Base-by-base conservation (phyloP, 768 basidiomycete genomes). In the Sporobolomyces pararoseus region DNA sequence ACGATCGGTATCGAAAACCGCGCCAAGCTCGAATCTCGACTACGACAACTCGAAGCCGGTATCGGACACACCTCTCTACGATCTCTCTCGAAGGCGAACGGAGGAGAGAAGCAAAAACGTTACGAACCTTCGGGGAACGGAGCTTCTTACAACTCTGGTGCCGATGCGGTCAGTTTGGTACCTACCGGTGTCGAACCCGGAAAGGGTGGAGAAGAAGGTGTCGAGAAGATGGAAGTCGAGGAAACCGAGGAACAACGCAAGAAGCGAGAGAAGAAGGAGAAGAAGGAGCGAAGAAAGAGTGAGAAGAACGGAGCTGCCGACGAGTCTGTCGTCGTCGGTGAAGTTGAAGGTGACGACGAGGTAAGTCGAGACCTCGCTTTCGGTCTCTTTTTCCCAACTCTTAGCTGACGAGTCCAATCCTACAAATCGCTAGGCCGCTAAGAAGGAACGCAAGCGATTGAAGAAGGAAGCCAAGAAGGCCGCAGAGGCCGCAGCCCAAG, bases 1-100 rank as follows among this genome's bases (percentile, higher is more conserved):
- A 86, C 90, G 75, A 87, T 97, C 78, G 96, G 96, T 66, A 81
- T 98, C 67, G 90, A 91, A 77, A 91, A 92, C 81, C 90, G 95
- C 49, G 87, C 89, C 68, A 97, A 97, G 81, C 88, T 99, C 70
- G 96, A 98, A 80, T 89, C 91, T 16, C 89, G 96, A 39, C 82
- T 98, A 46, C 90, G 92, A 29, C 87, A 88, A 34, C 63, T 99
- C 52, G 94, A 98, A 79, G 84, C 89, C 76, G 87, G 91, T 74
- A 83, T 83, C 53, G 94, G 95, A 68, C 82, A 86, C 53, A 83
- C 86, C 25, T 86, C 85, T 23, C 70, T 74, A 12, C 73, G 73
- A 7, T 61, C 63, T 7, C 44, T 68, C 39, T 87, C 88, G 46
- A 86, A 89, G 71, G 84, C 86, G 74, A 87, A 86, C 73, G 83